These are phyloP conservation scores for Quercus wislizeni DNA, from an alignment of 306 rosid genomes.

Conservation along the genomic window DNA sequence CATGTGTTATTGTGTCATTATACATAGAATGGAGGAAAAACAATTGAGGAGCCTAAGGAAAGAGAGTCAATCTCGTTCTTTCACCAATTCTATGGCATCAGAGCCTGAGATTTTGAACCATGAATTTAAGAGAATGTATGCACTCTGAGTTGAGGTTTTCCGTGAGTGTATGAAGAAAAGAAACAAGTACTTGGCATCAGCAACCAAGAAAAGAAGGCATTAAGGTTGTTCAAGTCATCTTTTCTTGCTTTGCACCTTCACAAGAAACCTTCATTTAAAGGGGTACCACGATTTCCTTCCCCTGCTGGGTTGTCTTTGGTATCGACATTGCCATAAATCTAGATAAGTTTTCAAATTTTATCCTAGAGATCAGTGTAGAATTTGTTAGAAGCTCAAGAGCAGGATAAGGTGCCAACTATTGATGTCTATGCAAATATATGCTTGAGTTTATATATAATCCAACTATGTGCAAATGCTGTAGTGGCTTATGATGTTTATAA, in stretches of 20 bases:
- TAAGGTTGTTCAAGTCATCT: background rate
- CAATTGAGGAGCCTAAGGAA: conserved; percentile 53
- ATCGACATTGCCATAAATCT: background rate
- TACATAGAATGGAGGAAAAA: conserved; percentile 82
- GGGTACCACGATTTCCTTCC: background rate
- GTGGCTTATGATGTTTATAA: background rate
- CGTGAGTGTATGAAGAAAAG: background rate
- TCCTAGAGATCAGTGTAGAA: background rate
- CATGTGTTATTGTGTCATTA: conserved; percentile 88
- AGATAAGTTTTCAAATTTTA: background rate
- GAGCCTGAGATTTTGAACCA: conserved; percentile 80
- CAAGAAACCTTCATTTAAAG: background rate
- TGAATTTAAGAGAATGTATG: conserved; percentile 90
- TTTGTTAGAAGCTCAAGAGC: background rate
- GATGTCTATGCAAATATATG: background rate
- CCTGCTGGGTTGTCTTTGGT: background rate
- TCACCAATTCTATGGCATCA: conserved; percentile 70
- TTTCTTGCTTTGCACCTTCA: background rate
- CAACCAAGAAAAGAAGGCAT: background rate
- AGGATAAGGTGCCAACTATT: background rate
- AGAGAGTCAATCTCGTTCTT: conserved; percentile 63
- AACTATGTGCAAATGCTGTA: background rate
- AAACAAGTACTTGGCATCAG: background rate
- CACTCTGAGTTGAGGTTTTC: conserved; percentile 43
- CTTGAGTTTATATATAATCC: background rate